Evolutionary conservation across 768 basidiomycete species (phyloP), one percentile per base, ranked within the genome.

Genomic region (Trametes gibbosa): DNA sequence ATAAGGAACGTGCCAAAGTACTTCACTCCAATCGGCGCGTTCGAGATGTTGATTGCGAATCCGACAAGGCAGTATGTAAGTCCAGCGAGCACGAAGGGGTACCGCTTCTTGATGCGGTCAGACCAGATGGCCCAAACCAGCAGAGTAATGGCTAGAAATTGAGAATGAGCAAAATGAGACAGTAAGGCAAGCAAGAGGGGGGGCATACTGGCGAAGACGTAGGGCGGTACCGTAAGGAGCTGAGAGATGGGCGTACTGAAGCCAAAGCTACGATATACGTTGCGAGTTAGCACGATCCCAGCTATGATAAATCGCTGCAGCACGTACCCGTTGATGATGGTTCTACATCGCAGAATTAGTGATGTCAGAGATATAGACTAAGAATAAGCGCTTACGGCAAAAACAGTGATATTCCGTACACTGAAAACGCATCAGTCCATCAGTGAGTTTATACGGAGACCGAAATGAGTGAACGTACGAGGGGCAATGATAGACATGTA

Each of bases 1-100:
- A 81, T 77, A 58, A 90, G 80, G 75, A 86, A 90, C 0, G 83
- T 87, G 2, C 86, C 88, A 60, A 88, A 86, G 68, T 89, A 89
- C 72, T 90, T 89, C n/a, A 75, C 82, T 0, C 84, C 83, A 46
- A 69, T 68, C 0, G 81, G 63, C 1, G 72, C 81, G 14, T 77
- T 66, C 0, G 84, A 82, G 50, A 89, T 84, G 66, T 87, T 85
- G 71, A 89, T 87, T 0, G 76, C 56, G 66, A 85, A 89, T 0
- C 87, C 87, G 35, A 85, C 74, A 39, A 85, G 70, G 56, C 77
- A 78, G 72, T 84, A 75, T 2, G 74, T 17, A 4, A 82, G 79
- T 0, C 81, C 82, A 0, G 76, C 75, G 10, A 83, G 64, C 58
- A 90, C 79, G 72, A 86, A 89, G 0, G 81, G 82, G n/a, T 75